Percentiles rank a stretch among this genome's conserved stretches.
Evolutionary conservation across 1,284 basidiomycete genomes (phyloP).

Genomic region (Cutaneotrichosporon dermatis): DNA sequence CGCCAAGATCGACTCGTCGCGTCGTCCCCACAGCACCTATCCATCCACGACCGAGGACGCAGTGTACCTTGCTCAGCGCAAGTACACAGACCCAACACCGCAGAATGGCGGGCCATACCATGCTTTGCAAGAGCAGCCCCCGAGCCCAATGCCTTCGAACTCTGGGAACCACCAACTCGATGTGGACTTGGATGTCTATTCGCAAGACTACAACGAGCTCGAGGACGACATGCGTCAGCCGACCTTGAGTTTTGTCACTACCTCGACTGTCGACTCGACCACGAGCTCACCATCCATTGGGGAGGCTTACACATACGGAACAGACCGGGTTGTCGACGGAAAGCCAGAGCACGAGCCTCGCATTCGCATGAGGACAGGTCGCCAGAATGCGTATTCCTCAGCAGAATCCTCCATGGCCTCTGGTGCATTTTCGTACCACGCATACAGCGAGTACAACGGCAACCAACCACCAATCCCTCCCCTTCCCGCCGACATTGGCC

Average conservation of each 20-base stretch:
- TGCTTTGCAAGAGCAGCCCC: slow-evolving; percentile 10
- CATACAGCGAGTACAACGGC: slow-evolving; percentile 28
- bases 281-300: slow-evolving; percentile 37
- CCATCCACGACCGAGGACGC: slow-evolving; percentile 23
- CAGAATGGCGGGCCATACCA: slow-evolving; percentile 11
- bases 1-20: slow-evolving; percentile 17
- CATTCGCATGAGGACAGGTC: slow-evolving; percentile 34
- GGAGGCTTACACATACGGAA: slow-evolving; percentile 28
- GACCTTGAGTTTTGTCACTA: slow-evolving; percentile 44
- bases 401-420: slow-evolving; percentile 45
- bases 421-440: slow-evolving; percentile 36
- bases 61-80: slow-evolving; percentile 29
- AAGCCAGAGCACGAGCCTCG: slow-evolving; percentile 33
- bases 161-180: slow-evolving; percentile 27
- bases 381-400: slow-evolving; percentile 42
- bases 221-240: slow-evolving; percentile 35
- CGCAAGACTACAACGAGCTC: slow-evolving; percentile 23
- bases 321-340: slow-evolving; percentile 19
- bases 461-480: slow-evolving; percentile 37
- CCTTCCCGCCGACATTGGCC: slow-evolving; percentile 16
- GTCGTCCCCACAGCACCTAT: slow-evolving; percentile 36
- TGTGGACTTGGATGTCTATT: slow-evolving; percentile 43
- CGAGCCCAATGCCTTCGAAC: slow-evolving; percentile 12
- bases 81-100: slow-evolving; percentile 42
- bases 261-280: slow-evolving; percentile 42